Conservation (phyloP, 192 early-diverging fungal genomes). For the Dissophora ornata region DNA sequence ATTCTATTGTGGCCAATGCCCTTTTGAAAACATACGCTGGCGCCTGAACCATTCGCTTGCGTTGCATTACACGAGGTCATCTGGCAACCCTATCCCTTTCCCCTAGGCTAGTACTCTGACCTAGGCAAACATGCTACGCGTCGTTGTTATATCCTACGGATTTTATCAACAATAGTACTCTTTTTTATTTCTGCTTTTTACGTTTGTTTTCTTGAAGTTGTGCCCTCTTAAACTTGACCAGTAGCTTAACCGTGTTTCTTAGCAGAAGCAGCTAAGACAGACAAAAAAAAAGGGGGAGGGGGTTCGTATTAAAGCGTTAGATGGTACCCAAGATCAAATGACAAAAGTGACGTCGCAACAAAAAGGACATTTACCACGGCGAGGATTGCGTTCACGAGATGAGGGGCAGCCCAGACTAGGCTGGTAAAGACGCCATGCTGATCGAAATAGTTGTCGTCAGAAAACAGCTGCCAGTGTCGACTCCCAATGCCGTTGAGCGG, state of each 20-base stretch:
- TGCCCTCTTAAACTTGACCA: slow-evolving; percentile 55
- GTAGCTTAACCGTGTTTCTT: slow-evolving; percentile 31
- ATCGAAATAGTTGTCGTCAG: slow-evolving; percentile 65
- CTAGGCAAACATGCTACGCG: too few species aligned
- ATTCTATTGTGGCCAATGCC: too few species aligned
- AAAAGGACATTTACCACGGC: slow-evolving; percentile 42
- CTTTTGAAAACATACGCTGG: too few species aligned
- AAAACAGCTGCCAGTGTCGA: slow-evolving; percentile 57
- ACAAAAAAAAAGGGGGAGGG: not conserved
- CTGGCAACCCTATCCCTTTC: too few species aligned
- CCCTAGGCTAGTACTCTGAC: too few species aligned
- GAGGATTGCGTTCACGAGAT: slow-evolving; percentile 54
- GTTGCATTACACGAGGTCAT: too few species aligned
- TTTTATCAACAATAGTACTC: too few species aligned
- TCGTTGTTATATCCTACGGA: too few species aligned
- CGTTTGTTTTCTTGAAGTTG: slow-evolving; percentile 40
- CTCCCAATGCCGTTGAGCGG: slow-evolving; percentile 55
- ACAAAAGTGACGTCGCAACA: too few species aligned
- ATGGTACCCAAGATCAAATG: not conserved
- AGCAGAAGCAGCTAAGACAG: slow-evolving; percentile 51
- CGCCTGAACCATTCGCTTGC: too few species aligned
- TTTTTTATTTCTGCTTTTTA: slow-evolving; percentile 40
- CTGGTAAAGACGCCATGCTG: slow-evolving; percentile 56
- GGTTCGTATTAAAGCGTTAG: not conserved
- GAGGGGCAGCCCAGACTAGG: slow-evolving; percentile 56